phyloP scores from a whole-genome alignment of 2,329 filamentous ascomycete genomes.

The Curvularia sp. region DNA sequence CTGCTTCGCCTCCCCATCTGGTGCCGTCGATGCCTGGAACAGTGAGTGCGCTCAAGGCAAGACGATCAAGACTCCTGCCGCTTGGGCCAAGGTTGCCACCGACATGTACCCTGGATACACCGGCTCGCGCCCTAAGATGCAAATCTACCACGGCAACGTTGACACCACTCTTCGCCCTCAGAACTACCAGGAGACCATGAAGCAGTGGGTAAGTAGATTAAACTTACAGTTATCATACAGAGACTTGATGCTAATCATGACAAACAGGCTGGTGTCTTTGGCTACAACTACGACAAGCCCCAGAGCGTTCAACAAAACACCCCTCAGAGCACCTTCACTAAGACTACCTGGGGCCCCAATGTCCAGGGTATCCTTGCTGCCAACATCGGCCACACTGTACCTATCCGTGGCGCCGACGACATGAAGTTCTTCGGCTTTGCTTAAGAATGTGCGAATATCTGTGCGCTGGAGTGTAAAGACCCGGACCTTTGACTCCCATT shows the following conservation, averaged over 20 bases:
- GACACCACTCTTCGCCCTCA: slow-evolving; percentile 59
- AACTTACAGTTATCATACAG: neutral
- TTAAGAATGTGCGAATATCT: neutral
- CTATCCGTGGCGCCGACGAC: slow-evolving; percentile 43
- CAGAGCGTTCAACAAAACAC: slow-evolving; percentile 38
- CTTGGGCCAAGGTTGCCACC: slow-evolving; percentile 58
- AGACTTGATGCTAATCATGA: neutral
- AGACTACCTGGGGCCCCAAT: slow-evolving; percentile 38
- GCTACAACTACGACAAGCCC: slow-evolving; percentile 43
- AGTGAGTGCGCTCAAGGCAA: slow-evolving; percentile 59
- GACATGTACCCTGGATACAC: slow-evolving; percentile 60
- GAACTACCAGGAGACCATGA: slow-evolving; percentile 63
- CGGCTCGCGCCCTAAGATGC: slow-evolving; percentile 61
- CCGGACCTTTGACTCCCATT: neutral
- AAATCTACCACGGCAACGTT: slow-evolving; percentile 64
- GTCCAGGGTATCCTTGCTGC: slow-evolving; percentile 47
- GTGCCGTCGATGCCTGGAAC: slow-evolving; percentile 59
- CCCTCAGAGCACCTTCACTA: slow-evolving; percentile 44
- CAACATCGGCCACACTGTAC: slow-evolving; percentile 46
- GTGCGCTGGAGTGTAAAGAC: neutral
- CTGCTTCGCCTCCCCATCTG: slow-evolving; percentile 58
- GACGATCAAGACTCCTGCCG: slow-evolving; percentile 53
- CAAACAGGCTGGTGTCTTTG: slow-evolving; percentile 36
- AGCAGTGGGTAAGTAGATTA: slow-evolving; percentile 35
- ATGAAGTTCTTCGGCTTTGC: slow-evolving; percentile 47